Evolutionary conservation across 805 yeast genomes (phyloP).

Genomic region (Pichia membranifaciens): DNA sequence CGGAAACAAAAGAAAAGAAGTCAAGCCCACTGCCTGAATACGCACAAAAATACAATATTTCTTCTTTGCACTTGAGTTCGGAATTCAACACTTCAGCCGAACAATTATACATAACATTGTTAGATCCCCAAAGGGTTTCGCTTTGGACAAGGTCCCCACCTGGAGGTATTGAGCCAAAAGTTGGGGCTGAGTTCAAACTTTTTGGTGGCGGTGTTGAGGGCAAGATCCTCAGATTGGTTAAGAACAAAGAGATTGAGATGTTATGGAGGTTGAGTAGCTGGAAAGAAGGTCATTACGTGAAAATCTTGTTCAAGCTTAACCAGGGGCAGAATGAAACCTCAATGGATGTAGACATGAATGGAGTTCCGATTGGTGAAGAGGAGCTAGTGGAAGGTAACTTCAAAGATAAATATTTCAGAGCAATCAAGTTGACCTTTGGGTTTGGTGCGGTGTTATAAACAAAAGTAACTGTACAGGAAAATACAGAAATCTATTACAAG

Average conservation of each 20-base stretch:
- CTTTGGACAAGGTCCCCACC: constrained; percentile 86
- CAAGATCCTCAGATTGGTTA: constrained; percentile 52
- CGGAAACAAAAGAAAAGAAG: constrained; percentile 8
- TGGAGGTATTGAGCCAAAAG: constrained; percentile 45
- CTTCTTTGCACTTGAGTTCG: constrained; percentile 71
- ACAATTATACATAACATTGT: constrained; percentile 70
- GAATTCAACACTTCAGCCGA: constrained; percentile 83
- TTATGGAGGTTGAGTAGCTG: constrained; percentile 87
- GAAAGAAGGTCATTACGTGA: constrained; percentile 80
- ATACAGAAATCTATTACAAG: too few species aligned
- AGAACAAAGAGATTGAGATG: constrained; percentile 57
- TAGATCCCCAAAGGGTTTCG: constrained; percentile 72
- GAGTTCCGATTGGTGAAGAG: constrained; percentile 94
- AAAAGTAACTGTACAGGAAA: not conserved
- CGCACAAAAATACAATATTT: constrained; percentile 70
- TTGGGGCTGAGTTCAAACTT: constrained; percentile 57
- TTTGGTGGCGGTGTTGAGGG: constrained; percentile 89
- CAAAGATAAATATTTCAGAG: constrained; percentile 80
- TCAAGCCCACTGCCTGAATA: constrained; percentile 11
- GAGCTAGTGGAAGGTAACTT: constrained; percentile 80
- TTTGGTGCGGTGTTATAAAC: constrained; percentile 80
- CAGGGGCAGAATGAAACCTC: constrained; percentile 84
- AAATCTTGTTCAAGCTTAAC: constrained; percentile 55
- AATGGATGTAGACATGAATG: constrained; percentile 70
- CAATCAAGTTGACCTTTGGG: constrained; percentile 89